phyloP scores from a whole-genome alignment of 768 basidiomycete species.

The Serendipita sp. region DNA sequence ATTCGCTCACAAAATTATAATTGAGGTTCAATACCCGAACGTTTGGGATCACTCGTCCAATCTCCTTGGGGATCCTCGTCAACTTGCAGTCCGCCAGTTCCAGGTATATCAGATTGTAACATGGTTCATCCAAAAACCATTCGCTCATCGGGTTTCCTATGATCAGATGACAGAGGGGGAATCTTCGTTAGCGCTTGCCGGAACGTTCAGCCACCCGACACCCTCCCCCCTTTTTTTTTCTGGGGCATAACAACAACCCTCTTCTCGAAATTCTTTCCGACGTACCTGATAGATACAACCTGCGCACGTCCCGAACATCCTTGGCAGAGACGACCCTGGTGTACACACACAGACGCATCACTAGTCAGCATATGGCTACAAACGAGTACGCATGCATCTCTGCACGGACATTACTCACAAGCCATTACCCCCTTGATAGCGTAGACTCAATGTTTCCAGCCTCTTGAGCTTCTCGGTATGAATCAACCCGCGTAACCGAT shows the following conservation, averaged over 20 bases:
- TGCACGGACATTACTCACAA: slow-evolving; percentile 37
- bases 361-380: background rate
- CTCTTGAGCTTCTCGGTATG: slow-evolving; percentile 38
- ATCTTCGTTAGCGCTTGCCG: slow-evolving; percentile 10
- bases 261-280: slow-evolving; percentile 10
- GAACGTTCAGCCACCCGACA: too few relatives aligned
- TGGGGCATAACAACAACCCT: background rate
- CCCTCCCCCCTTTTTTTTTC: background rate
- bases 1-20: slow-evolving; percentile 71
- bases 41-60: slow-evolving; percentile 60
- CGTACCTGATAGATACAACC: slow-evolving; percentile 87
- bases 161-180: slow-evolving; percentile 16
- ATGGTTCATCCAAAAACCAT: slow-evolving; percentile 41
- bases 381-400: background rate
- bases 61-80: slow-evolving; percentile 49
- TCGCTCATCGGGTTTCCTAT: slow-evolving; percentile 55
- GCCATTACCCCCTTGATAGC: slow-evolving; percentile 67
- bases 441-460: slow-evolving; percentile 80
- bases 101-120: slow-evolving; percentile 82
- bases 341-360: background rate
- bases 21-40: slow-evolving; percentile 86
- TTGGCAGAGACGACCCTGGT: slow-evolving; percentile 17
- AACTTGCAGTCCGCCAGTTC: slow-evolving; percentile 82
- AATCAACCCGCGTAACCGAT: slow-evolving; percentile 24
- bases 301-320: slow-evolving; percentile 81